Percentiles rank a stretch among this genome's conserved stretches.
Conservation (phyloP, 331 rosid species). For the Saraca asoca region DNA sequence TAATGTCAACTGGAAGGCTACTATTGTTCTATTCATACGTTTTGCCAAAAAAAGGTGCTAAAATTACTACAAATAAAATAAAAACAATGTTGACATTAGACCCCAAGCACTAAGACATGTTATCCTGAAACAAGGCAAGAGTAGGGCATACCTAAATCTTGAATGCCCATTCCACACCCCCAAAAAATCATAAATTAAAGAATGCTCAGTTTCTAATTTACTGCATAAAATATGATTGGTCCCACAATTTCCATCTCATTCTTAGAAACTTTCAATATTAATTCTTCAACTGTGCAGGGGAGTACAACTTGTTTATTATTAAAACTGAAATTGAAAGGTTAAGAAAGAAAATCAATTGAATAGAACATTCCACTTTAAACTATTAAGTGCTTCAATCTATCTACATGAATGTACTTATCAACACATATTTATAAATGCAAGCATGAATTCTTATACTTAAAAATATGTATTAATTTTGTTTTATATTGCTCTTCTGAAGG, state of each 20-base stretch:
- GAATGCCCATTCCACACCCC: too few species aligned
- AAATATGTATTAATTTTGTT: background rate
- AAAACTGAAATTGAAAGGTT: conserved; percentile 4
- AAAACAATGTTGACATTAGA: conserved; percentile 1
- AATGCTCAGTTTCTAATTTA: too few species aligned
- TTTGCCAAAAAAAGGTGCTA: conserved; percentile 60
- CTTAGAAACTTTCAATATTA: too few species aligned
- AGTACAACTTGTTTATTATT: conserved; percentile 5
- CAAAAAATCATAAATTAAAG: too few species aligned
- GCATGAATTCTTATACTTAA: conserved; percentile 1
- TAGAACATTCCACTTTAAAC: conserved; percentile 15
- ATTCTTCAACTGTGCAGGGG: background rate
- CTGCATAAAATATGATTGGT: too few species aligned
- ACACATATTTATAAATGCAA: conserved; percentile 11
- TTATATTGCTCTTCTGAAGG: conserved; percentile 55
- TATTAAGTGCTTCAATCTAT: conserved; percentile 2
- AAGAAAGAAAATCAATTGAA: conserved; percentile 18
- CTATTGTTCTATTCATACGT: conserved; percentile 69
- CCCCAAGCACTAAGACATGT: conserved; percentile 1
- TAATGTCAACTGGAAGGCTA: conserved; percentile 71
- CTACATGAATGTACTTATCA: conserved; percentile 23
- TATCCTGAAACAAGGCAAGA: conserved; percentile 2
- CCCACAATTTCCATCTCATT: too few species aligned
- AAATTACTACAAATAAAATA: conserved; percentile 45
- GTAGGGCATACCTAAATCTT: too few species aligned